Evolutionary conservation across 805 yeast genomes (phyloP).

Genomic region (Limtongia smithiae): DNA sequence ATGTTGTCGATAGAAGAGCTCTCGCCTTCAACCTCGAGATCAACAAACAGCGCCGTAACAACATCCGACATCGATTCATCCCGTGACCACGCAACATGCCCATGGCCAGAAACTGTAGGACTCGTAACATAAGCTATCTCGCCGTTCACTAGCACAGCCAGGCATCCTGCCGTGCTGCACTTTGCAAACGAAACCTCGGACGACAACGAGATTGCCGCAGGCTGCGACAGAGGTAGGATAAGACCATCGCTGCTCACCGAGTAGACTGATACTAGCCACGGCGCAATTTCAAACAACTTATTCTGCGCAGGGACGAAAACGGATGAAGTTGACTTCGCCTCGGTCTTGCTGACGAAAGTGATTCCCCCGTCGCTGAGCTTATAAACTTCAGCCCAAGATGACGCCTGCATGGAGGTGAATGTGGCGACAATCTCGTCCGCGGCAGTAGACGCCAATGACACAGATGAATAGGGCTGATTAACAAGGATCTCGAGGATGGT

Average conservation of each 20-base stretch:
- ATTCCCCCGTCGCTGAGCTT: not conserved
- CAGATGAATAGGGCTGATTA: too few species aligned
- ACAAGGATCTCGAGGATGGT: not conserved
- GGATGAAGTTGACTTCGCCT: not conserved
- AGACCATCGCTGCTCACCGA: not conserved
- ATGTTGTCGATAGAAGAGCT: conserved; percentile 32
- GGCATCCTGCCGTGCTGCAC: conserved; percentile 11
- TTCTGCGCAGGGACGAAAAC: not conserved
- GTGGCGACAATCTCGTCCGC: not conserved
- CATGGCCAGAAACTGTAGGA: not conserved
- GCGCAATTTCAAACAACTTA: not conserved
- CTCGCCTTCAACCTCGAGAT: conserved; percentile 31
- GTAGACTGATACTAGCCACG: not conserved
- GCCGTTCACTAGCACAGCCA: conserved; percentile 9
- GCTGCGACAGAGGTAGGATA: not conserved
- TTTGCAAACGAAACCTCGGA: conserved; percentile 2
- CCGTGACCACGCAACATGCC: conserved; percentile 29
- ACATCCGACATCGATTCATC: conserved; percentile 35
- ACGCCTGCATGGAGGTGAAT: not conserved
- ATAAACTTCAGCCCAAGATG: not conserved
- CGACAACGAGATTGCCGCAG: not conserved
- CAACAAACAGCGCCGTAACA: conserved; percentile 32
- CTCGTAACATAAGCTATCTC: conserved; percentile 6
- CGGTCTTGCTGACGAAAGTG: not conserved
- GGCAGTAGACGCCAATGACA: too few species aligned